A percentile compares a stretch with the other conserved stretches of the same genome.
These are phyloP conservation scores for Vitis vinifera DNA, from an alignment of 164 flowering plant genomes.

Conservation along the genomic window DNA sequence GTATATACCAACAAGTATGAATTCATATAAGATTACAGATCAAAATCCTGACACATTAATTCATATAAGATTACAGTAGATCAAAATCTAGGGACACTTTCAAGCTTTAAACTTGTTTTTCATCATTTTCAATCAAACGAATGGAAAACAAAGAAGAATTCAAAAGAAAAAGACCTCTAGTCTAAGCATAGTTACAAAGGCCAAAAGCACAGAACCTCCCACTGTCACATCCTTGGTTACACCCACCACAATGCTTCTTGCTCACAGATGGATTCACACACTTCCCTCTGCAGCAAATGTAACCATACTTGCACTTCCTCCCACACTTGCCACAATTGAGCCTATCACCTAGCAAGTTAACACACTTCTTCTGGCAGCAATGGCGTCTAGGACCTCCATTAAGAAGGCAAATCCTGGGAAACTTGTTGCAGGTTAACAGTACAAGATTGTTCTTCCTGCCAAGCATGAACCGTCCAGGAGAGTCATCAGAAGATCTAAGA, in stretches of 20 bases:
- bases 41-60: too few relatives aligned
- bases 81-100: too few relatives aligned
- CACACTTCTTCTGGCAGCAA: slow-evolving; percentile 21
- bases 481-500: too few relatives aligned
- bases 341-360: slow-evolving; percentile 4
- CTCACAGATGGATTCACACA: slow-evolving; percentile 12
- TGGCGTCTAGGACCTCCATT: slow-evolving; percentile 11
- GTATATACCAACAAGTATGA: too few relatives aligned
- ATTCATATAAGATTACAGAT: too few relatives aligned
- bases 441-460: not conserved
- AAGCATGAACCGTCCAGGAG: too few relatives aligned
- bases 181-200: slow-evolving; percentile 21
- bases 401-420: slow-evolving; percentile 7
- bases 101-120: too few relatives aligned
- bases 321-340: slow-evolving; percentile 21
- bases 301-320: slow-evolving; percentile 13
- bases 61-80: too few relatives aligned
- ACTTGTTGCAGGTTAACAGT: slow-evolving; percentile 12
- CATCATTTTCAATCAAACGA: too few relatives aligned
- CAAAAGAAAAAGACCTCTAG: not conserved
- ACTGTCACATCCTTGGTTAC: slow-evolving; percentile 11
- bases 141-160: too few relatives aligned
- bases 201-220: slow-evolving; percentile 17
- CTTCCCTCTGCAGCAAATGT: slow-evolving; percentile 19
- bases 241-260: slow-evolving; percentile 21